phyloP scores from a whole-genome alignment of 202 grass and related monocot genomes.

The Carex arenaria region DNA sequence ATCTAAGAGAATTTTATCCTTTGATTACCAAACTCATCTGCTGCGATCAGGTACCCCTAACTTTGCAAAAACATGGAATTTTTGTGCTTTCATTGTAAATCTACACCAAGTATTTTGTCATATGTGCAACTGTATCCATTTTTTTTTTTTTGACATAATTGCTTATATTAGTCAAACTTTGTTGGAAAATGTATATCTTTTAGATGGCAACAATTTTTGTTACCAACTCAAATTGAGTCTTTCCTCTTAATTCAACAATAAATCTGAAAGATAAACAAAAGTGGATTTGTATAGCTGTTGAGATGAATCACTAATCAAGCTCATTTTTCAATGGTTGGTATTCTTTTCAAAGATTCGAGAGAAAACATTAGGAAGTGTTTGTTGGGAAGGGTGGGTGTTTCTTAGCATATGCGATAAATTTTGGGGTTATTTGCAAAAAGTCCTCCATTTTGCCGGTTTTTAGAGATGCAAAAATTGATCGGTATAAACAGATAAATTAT shows the following conservation, averaged over 20 bases:
- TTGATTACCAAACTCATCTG: slow-evolving; percentile 99
- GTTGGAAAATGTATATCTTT: neutral
- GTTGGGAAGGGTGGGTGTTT: neutral
- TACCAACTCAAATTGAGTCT: neutral
- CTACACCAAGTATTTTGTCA: neutral
- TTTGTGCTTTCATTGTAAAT: neutral
- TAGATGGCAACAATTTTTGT: neutral
- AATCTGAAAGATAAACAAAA: neutral
- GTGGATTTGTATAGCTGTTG: neutral
- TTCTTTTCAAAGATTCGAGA: neutral
- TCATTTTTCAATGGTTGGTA: neutral
- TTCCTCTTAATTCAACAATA: neutral
- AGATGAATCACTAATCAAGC: neutral
- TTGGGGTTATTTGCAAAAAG: neutral
- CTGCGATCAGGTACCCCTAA: slow-evolving; percentile 75
- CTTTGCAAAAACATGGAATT: neutral
- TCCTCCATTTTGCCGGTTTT: neutral
- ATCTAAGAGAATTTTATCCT: slow-evolving; percentile 94
- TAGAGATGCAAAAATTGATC: slow-evolving; percentile 10
- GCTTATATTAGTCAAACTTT: neutral
- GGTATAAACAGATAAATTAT: slow-evolving; percentile 9
- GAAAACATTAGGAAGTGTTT: neutral
- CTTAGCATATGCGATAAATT: neutral
- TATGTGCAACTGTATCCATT: neutral
- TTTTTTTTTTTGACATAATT: neutral